A percentile compares a stretch with the other conserved stretches of the same genome.
Conservation (phyloP, 495 filamentous ascomycete species). For the Staphylotrichum longicolle region DNA sequence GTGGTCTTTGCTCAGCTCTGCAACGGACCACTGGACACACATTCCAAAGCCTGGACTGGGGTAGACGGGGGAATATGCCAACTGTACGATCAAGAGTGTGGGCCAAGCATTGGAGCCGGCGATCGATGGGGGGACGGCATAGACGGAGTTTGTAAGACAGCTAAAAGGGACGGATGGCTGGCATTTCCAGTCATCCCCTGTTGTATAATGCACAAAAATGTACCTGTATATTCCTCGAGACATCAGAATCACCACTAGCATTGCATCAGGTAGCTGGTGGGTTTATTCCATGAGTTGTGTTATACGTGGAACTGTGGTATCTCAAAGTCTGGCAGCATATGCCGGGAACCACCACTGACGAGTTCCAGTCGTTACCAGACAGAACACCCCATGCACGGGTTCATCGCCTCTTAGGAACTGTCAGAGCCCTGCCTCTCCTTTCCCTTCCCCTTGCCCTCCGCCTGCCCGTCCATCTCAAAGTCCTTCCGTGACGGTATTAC, state of each 20-base stretch:
- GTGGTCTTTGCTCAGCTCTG: too few relatives aligned
- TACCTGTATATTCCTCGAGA: conserved; percentile 17
- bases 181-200: neutral
- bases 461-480: conserved; percentile 26
- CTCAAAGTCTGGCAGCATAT: neutral
- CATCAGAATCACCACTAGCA: neutral
- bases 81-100: conserved; percentile 13
- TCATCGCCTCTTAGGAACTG: neutral
- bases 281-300: neutral
- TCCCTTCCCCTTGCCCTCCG: conserved; percentile 13
- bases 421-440: neutral
- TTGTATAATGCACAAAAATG: conserved; percentile 22
- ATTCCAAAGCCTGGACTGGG: too few relatives aligned
- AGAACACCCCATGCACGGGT: neutral
- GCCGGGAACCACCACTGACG: neutral
- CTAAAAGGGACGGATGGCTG: conserved; percentile 1
- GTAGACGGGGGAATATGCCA: neutral
- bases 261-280: too few relatives aligned
- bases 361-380: neutral
- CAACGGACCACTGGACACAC: too few relatives aligned
- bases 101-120: conserved; percentile 2
- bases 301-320: neutral
- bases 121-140: conserved; percentile 7
- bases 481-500: conserved; percentile 51
- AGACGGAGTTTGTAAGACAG: conserved; percentile 10